Conservation (phyloP, 768 basidiomycete genomes). For the Lactarius evosmus region DNA sequence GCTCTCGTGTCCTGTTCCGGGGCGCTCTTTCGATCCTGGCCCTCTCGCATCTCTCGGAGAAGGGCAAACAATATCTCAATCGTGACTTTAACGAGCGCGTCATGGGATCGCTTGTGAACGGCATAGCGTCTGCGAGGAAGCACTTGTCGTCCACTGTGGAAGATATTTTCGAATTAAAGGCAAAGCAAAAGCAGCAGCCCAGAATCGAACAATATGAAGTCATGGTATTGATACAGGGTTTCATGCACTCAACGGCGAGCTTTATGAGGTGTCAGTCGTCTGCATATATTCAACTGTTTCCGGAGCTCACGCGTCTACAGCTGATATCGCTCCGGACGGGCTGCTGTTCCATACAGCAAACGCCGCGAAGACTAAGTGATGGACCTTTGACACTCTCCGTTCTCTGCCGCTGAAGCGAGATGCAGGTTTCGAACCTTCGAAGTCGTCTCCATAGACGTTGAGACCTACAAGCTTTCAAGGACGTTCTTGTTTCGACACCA, state of each 20-base stretch:
- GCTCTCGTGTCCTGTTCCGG: conserved; percentile 43
- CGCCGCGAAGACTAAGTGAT: conserved; percentile 34
- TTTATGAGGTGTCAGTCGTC: conserved; percentile 41
- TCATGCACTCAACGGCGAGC: conserved; percentile 35
- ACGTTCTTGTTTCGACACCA: conserved; percentile 54
- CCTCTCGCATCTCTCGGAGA: conserved; percentile 49
- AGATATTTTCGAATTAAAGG: conserved; percentile 1
- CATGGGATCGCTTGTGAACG: conserved; percentile 27
- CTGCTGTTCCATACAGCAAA: conserved; percentile 32
- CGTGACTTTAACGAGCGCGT: conserved; percentile 45
- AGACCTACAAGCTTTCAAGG: conserved; percentile 41
- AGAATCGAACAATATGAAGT: background rate
- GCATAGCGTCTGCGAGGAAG: conserved; percentile 30
- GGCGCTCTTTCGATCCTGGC: conserved; percentile 48
- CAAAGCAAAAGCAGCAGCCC: conserved; percentile 1
- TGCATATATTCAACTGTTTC: background rate
- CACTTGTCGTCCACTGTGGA: background rate
- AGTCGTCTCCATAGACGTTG: conserved; percentile 46
- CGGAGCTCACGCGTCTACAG: conserved; percentile 27
- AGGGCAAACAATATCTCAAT: conserved; percentile 43
- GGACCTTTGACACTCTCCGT: background rate
- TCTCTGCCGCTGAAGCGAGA: background rate
- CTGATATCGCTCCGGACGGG: conserved; percentile 33
- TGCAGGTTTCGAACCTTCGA: conserved; percentile 44
- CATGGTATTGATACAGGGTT: conserved; percentile 12